These are phyloP conservation scores for Russula griseocarnosa DNA, from an alignment of 768 basidiomycete genomes.

Conservation along the genomic window DNA sequence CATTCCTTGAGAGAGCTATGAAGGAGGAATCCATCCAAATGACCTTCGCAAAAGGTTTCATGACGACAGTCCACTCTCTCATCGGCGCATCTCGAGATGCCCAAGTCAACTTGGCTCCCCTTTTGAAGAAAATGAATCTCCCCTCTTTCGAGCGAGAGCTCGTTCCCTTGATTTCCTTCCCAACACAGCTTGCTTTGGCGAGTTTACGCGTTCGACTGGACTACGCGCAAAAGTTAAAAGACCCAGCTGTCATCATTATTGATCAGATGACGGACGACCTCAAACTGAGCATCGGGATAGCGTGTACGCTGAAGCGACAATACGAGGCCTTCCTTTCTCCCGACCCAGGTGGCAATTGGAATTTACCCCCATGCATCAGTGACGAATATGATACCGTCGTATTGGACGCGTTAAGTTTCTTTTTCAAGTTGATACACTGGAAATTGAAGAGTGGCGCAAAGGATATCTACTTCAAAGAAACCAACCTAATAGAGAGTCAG, in stretches of 20 bases:
- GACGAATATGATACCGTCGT: slow-evolving; percentile 89
- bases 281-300: slow-evolving; percentile 83
- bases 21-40: slow-evolving; percentile 96
- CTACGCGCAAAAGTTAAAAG: slow-evolving; percentile 81
- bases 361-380: slow-evolving; percentile 80
- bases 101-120: slow-evolving; percentile 70
- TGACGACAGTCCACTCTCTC: slow-evolving; percentile 82
- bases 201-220: slow-evolving; percentile 85
- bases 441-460: slow-evolving; percentile 91
- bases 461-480: slow-evolving; percentile 95
- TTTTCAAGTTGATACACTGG: slow-evolving; percentile 94
- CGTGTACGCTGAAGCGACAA: slow-evolving; percentile 92
- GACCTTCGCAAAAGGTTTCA: slow-evolving; percentile 87
- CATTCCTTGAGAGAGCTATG: slow-evolving; percentile 88
- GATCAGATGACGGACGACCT: slow-evolving; percentile 94
- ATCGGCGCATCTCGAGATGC: slow-evolving; percentile 83
- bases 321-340: slow-evolving; percentile 89
- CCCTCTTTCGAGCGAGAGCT: slow-evolving; percentile 88
- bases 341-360: slow-evolving; percentile 85
- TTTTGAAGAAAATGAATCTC: slow-evolving; percentile 84
- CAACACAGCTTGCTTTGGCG: slow-evolving; percentile 90
- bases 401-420: slow-evolving; percentile 77
- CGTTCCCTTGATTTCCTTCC: slow-evolving; percentile 91
- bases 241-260: slow-evolving; percentile 85
- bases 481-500: slow-evolving; percentile 94